These are phyloP conservation scores for Berberis vulgaris DNA, from an alignment of 164 flowering plant genomes.

Conservation along the genomic window DNA sequence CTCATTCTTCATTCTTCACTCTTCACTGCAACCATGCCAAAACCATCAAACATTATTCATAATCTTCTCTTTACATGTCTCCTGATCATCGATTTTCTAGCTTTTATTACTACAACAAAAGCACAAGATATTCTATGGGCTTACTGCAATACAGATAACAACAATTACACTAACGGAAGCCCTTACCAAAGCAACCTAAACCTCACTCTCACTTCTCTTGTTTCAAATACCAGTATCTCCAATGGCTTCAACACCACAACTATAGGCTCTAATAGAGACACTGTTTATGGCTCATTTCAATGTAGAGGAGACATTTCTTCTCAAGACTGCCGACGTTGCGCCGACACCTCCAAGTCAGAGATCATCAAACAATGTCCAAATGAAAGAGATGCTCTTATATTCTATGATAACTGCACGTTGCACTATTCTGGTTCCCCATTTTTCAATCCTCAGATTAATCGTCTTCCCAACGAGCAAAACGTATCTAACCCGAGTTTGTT, in stretches of 20 bases:
- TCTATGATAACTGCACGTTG: slow-evolving; percentile 3
- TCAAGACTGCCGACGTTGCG: slow-evolving; percentile 9
- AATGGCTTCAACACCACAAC: slow-evolving; percentile 7
- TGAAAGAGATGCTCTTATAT: neutral
- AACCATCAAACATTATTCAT: too few relatives aligned
- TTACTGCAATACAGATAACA: neutral
- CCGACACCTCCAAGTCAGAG: neutral
- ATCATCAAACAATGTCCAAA: slow-evolving; percentile 1
- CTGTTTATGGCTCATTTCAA: slow-evolving; percentile 6
- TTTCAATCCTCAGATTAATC: neutral
- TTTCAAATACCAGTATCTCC: neutral
- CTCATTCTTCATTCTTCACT: too few relatives aligned
- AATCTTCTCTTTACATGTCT: too few relatives aligned
- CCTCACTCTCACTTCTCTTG: neutral
- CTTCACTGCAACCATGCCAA: too few relatives aligned
- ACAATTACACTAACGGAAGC: slow-evolving; percentile 2
- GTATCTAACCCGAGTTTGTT: neutral
- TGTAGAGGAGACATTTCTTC: slow-evolving; percentile 8
- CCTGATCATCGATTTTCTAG: too few relatives aligned
- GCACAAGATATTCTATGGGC: neutral
- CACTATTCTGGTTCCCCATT: slow-evolving; percentile 17
- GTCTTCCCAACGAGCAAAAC: too few relatives aligned
- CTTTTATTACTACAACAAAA: neutral
- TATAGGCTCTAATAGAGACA: neutral
- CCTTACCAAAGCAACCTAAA: neutral